Evolutionary conservation across 2,329 filamentous ascomycete genomes (phyloP), one percentile per base, ranked within the genome.

Genomic region (Aspergillus sp.): DNA sequence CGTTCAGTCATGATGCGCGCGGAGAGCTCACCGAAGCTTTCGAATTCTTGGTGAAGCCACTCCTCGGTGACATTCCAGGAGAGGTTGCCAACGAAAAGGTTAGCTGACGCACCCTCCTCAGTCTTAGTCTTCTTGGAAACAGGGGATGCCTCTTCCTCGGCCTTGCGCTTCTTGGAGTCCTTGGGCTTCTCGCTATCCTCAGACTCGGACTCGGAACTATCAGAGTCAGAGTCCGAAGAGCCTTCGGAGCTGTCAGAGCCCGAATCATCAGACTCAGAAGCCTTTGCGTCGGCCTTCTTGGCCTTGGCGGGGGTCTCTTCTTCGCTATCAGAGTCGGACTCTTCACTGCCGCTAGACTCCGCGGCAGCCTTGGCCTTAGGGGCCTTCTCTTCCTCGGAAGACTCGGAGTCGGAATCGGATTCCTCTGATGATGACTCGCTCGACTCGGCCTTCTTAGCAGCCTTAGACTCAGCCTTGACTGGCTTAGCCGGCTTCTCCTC

Each of bases 61-160:
- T 92, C 87, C 76, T 96, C 93, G 67, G 96, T 90, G 53, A 96
- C 82, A 72, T 88, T 90, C 92, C 92, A 97, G 77, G 90, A 91
- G 63, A 97, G 82, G 81, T 91, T 93, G 67, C 93, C 93, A 64
- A 92, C 87, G 76, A 96, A 97, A 54, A 97, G 87, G 69, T 92
- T 96, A 65, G 71, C 63, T 33, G 71, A 72, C 25, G 68, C 71
- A 62, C 69, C 70, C 54, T 67, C 69, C 53, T 76, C 75, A 35
- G 73, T 73, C 87, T 91, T 92, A 70, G 84, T 77, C 83, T 91
- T 90, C 73, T 83, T 82, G 52, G 77, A 67, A 33, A 68, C 67
- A 40, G 78, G 61, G 12, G 72, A 69, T 48, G 73, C 66, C 47
- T 79, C 78, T 9, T 75, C 71, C 57, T 81, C 75, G 23, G 79